Evolutionary conservation across 2,329 filamentous ascomycete species (phyloP).

Genomic region (Epicoccum sorghinum): DNA sequence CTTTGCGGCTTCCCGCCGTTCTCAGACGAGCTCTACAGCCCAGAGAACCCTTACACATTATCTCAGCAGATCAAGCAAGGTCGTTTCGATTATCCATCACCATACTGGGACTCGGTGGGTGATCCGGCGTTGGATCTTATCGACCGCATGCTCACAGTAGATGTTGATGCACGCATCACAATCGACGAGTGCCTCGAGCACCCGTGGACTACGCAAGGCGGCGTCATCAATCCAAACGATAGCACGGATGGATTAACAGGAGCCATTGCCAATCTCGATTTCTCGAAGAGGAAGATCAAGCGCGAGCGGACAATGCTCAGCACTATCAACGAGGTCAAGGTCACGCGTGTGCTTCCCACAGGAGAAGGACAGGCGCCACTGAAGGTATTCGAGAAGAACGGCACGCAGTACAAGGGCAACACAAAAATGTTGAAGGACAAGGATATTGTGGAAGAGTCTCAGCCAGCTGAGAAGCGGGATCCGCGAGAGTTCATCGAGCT

Average conservation of each 20-base stretch:
- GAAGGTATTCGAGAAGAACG: slow-evolving; percentile 50
- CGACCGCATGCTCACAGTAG: slow-evolving; percentile 90
- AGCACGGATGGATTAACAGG: slow-evolving; percentile 92
- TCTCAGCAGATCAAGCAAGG: slow-evolving; percentile 89
- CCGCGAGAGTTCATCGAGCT: slow-evolving; percentile 81
- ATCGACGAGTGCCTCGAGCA: slow-evolving; percentile 91
- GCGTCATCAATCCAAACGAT: slow-evolving; percentile 67
- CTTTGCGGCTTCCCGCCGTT: slow-evolving; percentile 97
- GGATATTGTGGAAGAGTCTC: slow-evolving; percentile 61
- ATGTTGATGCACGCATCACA: slow-evolving; percentile 81
- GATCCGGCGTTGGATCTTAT: slow-evolving; percentile 92
- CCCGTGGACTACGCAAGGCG: slow-evolving; percentile 76
- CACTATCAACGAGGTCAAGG: slow-evolving; percentile 76
- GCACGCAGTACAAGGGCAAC: slow-evolving; percentile 23
- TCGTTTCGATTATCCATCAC: slow-evolving; percentile 91
- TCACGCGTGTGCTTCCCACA: slow-evolving; percentile 64
- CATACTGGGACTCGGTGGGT: slow-evolving; percentile 90
- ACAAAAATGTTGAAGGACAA: slow-evolving; percentile 25
- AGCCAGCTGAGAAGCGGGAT: slow-evolving; percentile 70
- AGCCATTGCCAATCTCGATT: slow-evolving; percentile 81
- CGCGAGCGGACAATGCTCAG: slow-evolving; percentile 87
- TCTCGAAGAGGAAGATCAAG: slow-evolving; percentile 77
- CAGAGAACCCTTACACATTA: slow-evolving; percentile 82
- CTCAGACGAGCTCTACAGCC: slow-evolving; percentile 85
- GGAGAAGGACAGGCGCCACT: slow-evolving; percentile 56